Conservation (phyloP, 2,329 filamentous ascomycete species). For the Fusarium globosum region DNA sequence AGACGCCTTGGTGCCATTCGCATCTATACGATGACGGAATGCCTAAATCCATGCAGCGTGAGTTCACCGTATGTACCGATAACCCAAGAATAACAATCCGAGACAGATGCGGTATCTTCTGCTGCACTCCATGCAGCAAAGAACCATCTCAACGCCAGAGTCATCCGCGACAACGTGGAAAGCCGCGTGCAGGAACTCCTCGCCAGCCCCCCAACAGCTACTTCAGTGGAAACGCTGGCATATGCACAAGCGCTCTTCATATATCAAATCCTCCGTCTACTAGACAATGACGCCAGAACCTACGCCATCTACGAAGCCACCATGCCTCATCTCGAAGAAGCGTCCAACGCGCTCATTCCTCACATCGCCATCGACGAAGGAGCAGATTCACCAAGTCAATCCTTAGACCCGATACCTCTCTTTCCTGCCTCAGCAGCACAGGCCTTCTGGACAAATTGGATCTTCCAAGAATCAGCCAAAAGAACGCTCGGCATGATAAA, state of each 20-base stretch:
- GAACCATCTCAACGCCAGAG: not conserved
- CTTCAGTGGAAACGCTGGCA: not conserved
- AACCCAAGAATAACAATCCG: not conserved
- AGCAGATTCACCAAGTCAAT: not conserved
- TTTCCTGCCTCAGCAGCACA: not conserved
- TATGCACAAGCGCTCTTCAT: conserved; percentile 1
- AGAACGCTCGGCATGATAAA: conserved; percentile 1
- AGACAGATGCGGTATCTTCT: not conserved
- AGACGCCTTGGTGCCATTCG: not conserved
- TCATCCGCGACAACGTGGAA: conserved; percentile 1
- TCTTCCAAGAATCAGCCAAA: conserved; percentile 1
- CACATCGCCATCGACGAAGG: not conserved
- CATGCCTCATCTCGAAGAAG: conserved; percentile 16
- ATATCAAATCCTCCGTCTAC: not conserved
- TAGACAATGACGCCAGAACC: not conserved
- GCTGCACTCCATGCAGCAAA: not conserved
- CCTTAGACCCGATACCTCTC: not conserved
- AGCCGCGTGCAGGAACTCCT: not conserved
- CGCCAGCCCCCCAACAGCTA: not conserved
- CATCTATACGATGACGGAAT: not conserved
- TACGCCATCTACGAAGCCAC: not conserved
- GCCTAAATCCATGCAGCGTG: not conserved
- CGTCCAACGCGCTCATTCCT: not conserved
- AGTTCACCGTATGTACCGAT: no score
- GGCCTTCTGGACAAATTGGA: not conserved